Evolutionary conservation across 768 basidiomycete genomes (phyloP).

Genomic region (Galerina marginata): DNA sequence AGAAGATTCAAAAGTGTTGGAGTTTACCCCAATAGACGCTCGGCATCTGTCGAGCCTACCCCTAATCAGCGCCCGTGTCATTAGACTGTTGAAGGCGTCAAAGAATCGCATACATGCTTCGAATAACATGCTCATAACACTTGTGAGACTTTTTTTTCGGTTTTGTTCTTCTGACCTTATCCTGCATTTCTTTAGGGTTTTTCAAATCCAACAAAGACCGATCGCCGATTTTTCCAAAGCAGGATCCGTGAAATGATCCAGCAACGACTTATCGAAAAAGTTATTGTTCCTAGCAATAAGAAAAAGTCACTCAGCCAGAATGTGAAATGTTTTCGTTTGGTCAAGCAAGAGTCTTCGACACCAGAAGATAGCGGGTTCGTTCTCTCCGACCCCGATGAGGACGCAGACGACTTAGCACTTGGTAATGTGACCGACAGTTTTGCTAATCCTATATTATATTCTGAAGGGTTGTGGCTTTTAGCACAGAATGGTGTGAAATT

Average conservation of each 20-base stretch:
- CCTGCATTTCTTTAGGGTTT: slow-evolving; percentile 62
- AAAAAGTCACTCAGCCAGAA: slow-evolving; percentile 51
- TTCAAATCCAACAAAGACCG: slow-evolving; percentile 71
- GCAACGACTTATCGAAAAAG: slow-evolving; percentile 76
- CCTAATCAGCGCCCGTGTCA: slow-evolving; percentile 71
- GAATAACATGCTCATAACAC: slow-evolving; percentile 74
- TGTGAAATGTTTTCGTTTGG: slow-evolving; percentile 72
- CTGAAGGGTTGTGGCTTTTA: neutral
- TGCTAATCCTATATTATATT: neutral
- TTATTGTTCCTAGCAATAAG: slow-evolving; percentile 66
- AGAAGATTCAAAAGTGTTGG: slow-evolving; percentile 35
- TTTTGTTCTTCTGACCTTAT: neutral
- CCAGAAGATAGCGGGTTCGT: slow-evolving; percentile 41
- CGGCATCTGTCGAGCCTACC: slow-evolving; percentile 79
- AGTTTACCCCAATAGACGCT: slow-evolving; percentile 78
- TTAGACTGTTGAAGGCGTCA: slow-evolving; percentile 73
- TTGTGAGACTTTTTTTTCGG: slow-evolving; percentile 52
- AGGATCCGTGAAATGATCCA: slow-evolving; percentile 75
- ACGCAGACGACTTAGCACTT: slow-evolving; percentile 40
- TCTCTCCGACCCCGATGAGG: slow-evolving; percentile 49
- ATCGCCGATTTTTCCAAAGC: slow-evolving; percentile 83
- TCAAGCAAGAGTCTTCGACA: slow-evolving; percentile 42
- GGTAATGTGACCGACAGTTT: slow-evolving; percentile 25
- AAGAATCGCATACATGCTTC: slow-evolving; percentile 74
- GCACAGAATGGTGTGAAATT: slow-evolving; percentile 50